Base-by-base conservation (phyloP, 1,139 yeast species). In the Schizosaccharomyces versatilis region DNA sequence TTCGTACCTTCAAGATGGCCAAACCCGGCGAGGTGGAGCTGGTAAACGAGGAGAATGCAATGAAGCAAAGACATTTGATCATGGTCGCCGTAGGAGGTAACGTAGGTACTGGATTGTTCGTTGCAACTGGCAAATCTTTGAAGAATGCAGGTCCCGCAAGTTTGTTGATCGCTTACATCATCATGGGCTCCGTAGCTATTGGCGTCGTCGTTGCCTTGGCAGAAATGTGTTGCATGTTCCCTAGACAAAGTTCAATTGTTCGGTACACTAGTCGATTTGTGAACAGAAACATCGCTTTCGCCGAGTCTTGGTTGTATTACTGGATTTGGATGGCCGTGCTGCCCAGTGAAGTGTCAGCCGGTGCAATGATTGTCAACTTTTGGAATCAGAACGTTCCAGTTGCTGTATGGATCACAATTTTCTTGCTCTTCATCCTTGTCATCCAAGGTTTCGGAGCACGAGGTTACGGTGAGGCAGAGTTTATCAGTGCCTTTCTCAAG, bases 131-230 rank as follows among this genome's bases (percentile, higher is more conserved):
- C 1, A 80, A 81, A 61, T 83, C 86, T 0, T 73, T 85, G 54
- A 74, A 81, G 36, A 78, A 79, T 17, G 81, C 86, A 1, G 95
- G 95, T 1, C 94, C 95, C 0, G 69, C 84, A 56, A 95, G 95
- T 0, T 76, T 86, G 1, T 65, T 84, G 8, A 63, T 85, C 2
- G 94, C 94, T 1, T 84, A 79, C 63, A 58, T 73, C 15, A 12
- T 44, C 36, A 32, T 44, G 14, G 32, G 36, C 7, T 19, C 49
- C 10, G 32, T 44, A 36, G 32, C 32, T 44, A 32, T 44, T 12
- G 36, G 38, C 1, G 19, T 44, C 19, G 32, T 44, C 32, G 14
- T 44, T 7, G 19, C 38, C 8, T 36, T 44, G 1, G 49, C 38
- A 3, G 49, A 44, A 32, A 17, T 44, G 19, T 44, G 49, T 14